Evolutionary conservation across 805 yeast genomes (phyloP).

Genomic region (Pichia ethanolica): DNA sequence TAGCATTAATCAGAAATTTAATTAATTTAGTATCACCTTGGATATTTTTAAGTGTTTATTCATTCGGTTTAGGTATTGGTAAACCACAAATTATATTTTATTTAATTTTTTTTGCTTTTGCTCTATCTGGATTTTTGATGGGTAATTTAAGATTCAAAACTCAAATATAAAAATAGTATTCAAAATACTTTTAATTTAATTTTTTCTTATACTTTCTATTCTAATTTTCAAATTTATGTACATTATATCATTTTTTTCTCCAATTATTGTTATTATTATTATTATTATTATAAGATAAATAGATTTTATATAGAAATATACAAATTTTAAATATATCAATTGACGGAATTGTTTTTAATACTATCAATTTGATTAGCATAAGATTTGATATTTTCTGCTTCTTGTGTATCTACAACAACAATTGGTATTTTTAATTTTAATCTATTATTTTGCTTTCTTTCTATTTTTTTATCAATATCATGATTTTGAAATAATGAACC

Average conservation of each 20-base stretch:
- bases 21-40: slow-evolving; percentile 44
- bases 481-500: slow-evolving; percentile 3
- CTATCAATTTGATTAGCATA: slow-evolving; percentile 7
- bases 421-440: slow-evolving; percentile 18
- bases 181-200: no score
- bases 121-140: slow-evolving; percentile 1
- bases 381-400: slow-evolving; percentile 20
- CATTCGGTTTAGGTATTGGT: slow-evolving; percentile 30
- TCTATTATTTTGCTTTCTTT: neutral
- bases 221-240: no score
- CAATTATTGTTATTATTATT: no score
- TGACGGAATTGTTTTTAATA: neutral
- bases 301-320: no score
- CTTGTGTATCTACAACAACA: slow-evolving; percentile 23
- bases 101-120: slow-evolving; percentile 10
- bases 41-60: slow-evolving; percentile 39
- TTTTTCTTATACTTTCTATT: no score
- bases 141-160: slow-evolving; percentile 4
- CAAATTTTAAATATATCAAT: no score
- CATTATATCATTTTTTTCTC: no score
- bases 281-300: no score
- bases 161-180: no score
- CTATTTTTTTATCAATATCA: neutral
- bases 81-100: slow-evolving; percentile 33
- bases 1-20: slow-evolving; percentile 50